Conservation (phyloP, 352 stramenopile genomes). For the Pythium oligandrum region DNA sequence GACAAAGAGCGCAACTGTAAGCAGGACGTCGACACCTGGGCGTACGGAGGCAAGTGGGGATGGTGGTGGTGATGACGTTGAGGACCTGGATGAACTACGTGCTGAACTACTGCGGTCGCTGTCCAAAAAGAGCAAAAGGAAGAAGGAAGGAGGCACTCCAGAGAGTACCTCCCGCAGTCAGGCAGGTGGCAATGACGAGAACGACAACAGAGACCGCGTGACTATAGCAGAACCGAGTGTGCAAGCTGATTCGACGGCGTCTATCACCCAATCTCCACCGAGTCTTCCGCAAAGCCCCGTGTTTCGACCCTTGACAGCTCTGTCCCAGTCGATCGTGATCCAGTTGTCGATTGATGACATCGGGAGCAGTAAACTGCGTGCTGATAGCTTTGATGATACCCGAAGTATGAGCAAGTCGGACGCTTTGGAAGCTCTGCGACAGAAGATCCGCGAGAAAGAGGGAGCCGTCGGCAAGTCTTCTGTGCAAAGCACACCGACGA, state of each 20-base stretch:
- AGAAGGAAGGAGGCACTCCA: neutral
- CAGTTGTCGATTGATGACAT: conserved; percentile 44
- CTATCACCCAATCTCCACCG: neutral
- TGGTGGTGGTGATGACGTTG: neutral
- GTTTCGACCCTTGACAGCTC: conserved; percentile 57
- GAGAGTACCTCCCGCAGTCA: neutral
- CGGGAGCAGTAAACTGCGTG: too few relatives aligned
- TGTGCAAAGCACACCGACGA: neutral
- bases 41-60: neutral
- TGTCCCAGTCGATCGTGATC: conserved; percentile 68
- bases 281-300: conserved; percentile 13
- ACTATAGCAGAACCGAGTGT: conserved; percentile 1
- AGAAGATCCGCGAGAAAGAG: neutral
- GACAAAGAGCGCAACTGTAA: too few relatives aligned
- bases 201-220: neutral
- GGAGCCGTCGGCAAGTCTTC: neutral
- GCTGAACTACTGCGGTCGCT: conserved; percentile 8
- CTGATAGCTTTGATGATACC: too few relatives aligned
- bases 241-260: neutral
- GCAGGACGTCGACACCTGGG: too few relatives aligned
- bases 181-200: neutral
- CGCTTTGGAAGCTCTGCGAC: neutral
- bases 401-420: too few relatives aligned
- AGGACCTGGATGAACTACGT: conserved; percentile 11
- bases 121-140: neutral